Conservation (phyloP, 345 rosid species). For the Carallia pectinifolia region DNA sequence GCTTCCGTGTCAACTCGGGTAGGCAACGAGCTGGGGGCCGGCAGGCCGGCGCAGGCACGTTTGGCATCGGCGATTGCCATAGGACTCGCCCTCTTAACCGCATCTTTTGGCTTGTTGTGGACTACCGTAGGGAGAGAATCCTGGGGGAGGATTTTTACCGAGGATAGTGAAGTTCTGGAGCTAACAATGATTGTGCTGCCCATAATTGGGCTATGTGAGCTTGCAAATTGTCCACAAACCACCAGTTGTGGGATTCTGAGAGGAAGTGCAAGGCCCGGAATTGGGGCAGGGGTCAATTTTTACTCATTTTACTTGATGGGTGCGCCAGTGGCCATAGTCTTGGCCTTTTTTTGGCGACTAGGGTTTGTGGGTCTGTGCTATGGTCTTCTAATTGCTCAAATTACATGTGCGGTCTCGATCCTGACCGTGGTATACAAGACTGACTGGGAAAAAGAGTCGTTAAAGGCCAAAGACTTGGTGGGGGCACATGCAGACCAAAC, state of each 20-base stretch:
- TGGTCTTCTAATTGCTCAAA: slow-evolving; percentile 81
- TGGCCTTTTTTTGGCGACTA: slow-evolving; percentile 57
- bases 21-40: slow-evolving; percentile 86
- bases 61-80: slow-evolving; percentile 52
- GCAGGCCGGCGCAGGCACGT: slow-evolving; percentile 56
- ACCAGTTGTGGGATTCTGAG: slow-evolving; percentile 34
- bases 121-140: slow-evolving; percentile 65
- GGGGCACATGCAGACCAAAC: slow-evolving; percentile 39
- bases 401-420: slow-evolving; percentile 66
- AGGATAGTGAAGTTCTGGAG: slow-evolving; percentile 40
- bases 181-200: slow-evolving; percentile 32
- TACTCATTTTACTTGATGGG: slow-evolving; percentile 43
- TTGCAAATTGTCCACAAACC: slow-evolving; percentile 40
- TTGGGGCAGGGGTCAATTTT: slow-evolving; percentile 40
- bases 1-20: slow-evolving; percentile 79
- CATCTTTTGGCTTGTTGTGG: slow-evolving; percentile 56
- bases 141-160: slow-evolving; percentile 70
- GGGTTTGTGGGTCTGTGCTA: slow-evolving; percentile 89
- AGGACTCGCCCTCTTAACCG: slow-evolving; percentile 45
- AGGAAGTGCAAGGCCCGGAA: slow-evolving; percentile 42
- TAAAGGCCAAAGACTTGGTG: slow-evolving; percentile 66
- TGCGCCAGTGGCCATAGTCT: slow-evolving; percentile 39
- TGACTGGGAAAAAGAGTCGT: slow-evolving; percentile 76
- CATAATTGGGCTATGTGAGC: slow-evolving; percentile 34
- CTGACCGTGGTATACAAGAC: slow-evolving; percentile 60